These are phyloP conservation scores for Ceratocystiopsis brevicomis DNA, from an alignment of 2,329 filamentous ascomycete genomes.

Conservation along the genomic window DNA sequence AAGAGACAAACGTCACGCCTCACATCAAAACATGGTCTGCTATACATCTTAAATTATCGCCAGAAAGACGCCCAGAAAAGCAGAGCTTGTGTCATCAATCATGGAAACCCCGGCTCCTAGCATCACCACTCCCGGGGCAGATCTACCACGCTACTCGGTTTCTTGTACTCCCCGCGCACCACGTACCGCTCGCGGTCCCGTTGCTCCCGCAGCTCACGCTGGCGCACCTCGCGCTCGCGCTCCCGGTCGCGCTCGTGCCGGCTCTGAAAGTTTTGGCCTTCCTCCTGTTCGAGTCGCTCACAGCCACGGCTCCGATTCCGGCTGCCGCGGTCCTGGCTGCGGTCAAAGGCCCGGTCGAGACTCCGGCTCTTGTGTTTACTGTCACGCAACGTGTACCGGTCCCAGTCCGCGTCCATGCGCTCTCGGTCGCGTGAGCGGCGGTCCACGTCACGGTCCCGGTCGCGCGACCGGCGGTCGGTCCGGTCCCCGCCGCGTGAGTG, in stretches of 20 bases:
- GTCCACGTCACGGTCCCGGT: conserved; percentile 18
- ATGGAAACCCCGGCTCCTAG: no score
- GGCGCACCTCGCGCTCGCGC: conserved; percentile 7
- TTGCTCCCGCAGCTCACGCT: neutral
- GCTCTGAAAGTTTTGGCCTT: no score
- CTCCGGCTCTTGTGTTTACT: conserved; percentile 12
- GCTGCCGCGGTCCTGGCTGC: conserved; percentile 9
- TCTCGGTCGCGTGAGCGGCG: conserved; percentile 15
- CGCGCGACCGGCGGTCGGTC: conserved; percentile 13
- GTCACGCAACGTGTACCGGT: conserved; percentile 5
- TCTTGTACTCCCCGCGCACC: no score
- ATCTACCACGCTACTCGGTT: no score
- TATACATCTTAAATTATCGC: no score
- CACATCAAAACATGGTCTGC: no score
- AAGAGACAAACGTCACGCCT: no score
- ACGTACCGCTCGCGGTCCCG: neutral
- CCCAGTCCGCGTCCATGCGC: conserved; percentile 11
- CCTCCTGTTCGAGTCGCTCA: no score
- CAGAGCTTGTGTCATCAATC: no score
- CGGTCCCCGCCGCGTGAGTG: conserved; percentile 17
- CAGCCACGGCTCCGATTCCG: no score
- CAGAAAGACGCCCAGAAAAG: no score
- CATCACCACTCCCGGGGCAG: no score
- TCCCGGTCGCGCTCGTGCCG: conserved; percentile 3
- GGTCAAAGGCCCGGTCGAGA: conserved; percentile 8